Evolutionary conservation across 2,329 filamentous ascomycete genomes (phyloP), one percentile per base, ranked within the genome.

Genomic region (Fusarium papillatum): DNA sequence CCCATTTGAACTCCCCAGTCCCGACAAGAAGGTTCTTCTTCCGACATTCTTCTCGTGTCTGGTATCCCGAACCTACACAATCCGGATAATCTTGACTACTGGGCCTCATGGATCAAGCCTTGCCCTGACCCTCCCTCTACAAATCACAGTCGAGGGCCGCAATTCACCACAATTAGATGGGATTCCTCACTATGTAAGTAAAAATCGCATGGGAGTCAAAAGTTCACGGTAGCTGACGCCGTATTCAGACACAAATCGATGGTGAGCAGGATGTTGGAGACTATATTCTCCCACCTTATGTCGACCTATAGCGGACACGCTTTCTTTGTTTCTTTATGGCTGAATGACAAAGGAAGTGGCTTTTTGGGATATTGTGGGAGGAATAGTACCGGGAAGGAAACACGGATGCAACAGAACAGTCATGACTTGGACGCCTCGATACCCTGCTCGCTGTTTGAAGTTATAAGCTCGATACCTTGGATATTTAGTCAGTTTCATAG

Each of bases 11-110:
- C 31, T 79, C 5, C 70, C 74, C 6, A 65, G 67, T 4, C 73
- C 68, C 0, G 69, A 66, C 16, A 74, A 66, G 4, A 76, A 71
- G 53, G 68, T 71, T 1, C 31, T 79, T 2, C 66, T 78, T 1
- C 76, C 76, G 0, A 76, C 64, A 0, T 79, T 78, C 8, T 61
- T 71, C 17, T 77, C 76, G 2, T 78, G 77, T n/a, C 53, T 77
- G 0, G 70, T 77, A 11, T 79, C 60, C 8, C 62, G 76, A 9
- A 69, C 68, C 0, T 79, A 74, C 16, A 66, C 61, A 1, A 24
- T 79, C 1, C 68, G 68, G 7, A 16, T 78, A 0, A 53, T 64
- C 0, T 4, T 76, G 1, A 55, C 65, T 2, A 66, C 64, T 0
- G 63, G 76, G 5, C 16, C 73, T 0, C 69, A 70, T 6, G 69